These are phyloP conservation scores for Fusarium sp. DNA, from an alignment of 2,329 filamentous ascomycete species.

Conservation along the genomic window DNA sequence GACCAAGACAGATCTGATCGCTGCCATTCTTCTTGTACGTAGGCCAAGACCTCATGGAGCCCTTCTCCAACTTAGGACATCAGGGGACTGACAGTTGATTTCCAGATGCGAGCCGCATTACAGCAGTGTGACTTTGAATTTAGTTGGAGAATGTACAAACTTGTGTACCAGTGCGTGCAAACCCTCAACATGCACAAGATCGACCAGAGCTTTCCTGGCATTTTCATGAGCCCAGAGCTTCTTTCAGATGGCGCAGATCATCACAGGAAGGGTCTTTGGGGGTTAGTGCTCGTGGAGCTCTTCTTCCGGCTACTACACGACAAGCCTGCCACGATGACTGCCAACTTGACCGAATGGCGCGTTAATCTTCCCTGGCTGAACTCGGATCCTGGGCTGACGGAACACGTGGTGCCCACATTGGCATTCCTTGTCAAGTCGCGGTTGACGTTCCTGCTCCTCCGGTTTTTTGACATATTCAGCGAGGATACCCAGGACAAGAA, in stretches of 20 bases:
- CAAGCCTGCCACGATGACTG: background rate
- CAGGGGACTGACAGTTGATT: background rate
- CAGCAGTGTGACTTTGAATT: slow-evolving; percentile 8
- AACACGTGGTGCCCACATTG: background rate
- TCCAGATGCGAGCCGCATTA: background rate
- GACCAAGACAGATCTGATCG: slow-evolving; percentile 3
- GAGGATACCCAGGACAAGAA: background rate
- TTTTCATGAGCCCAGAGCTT: background rate
- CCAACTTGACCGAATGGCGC: background rate
- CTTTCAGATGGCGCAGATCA: background rate
- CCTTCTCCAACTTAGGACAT: background rate
- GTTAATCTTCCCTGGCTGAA: background rate
- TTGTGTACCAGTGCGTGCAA: background rate
- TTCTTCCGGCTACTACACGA: slow-evolving; percentile 5
- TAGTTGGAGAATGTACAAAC: slow-evolving; percentile 3
- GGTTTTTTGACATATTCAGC: background rate
- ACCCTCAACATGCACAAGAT: slow-evolving; percentile 5
- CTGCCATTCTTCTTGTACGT: slow-evolving; percentile 8
- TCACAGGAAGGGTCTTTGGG: background rate
- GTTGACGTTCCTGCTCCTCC: background rate
- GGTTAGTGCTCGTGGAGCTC: slow-evolving; percentile 3
- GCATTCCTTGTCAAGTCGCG: background rate
- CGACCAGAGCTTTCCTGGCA: background rate
- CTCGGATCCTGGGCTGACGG: background rate
- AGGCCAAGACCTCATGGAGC: background rate